phyloP scores from a whole-genome alignment of 106 monocot species.

The Gastrodia elata region DNA sequence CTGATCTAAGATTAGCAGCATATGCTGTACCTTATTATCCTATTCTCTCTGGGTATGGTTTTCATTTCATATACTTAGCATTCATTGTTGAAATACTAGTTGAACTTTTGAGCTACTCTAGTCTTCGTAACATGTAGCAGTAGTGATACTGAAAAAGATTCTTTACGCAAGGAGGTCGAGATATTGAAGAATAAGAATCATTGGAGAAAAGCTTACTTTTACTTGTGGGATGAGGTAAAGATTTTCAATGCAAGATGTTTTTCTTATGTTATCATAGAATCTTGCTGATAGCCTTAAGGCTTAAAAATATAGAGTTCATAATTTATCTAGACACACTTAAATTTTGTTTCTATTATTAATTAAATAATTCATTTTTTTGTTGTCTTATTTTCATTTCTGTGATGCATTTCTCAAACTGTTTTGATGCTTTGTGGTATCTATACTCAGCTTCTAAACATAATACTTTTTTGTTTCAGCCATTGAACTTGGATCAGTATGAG shows the following conservation, averaged over 20 bases:
- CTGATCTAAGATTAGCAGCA: constrained; percentile 88
- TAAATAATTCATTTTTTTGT: background rate
- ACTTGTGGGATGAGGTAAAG: constrained; percentile 95
- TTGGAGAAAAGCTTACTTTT: constrained; percentile 98
- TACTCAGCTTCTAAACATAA: constrained; percentile 15
- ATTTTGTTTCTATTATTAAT: background rate
- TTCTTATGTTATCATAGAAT: constrained; percentile 1
- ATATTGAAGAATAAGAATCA: constrained; percentile 73
- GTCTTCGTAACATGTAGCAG: constrained; percentile 31
- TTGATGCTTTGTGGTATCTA: background rate
- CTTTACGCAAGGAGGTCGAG: constrained; percentile 75
- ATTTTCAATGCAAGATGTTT: background rate
- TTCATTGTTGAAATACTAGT: background rate
- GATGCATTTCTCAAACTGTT: background rate
- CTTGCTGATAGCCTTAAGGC: background rate
- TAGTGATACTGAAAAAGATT: constrained; percentile 62
- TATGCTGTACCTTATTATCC: constrained; percentile 96
- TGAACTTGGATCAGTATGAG: constrained; percentile 79
- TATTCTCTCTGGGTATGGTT: constrained; percentile 59
- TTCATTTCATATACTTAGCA: background rate
- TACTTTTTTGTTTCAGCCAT: constrained; percentile 45
- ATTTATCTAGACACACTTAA: background rate
- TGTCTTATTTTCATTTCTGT: background rate
- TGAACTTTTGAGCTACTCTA: constrained; percentile 11
- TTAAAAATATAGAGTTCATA: background rate